These are phyloP conservation scores for Epichloe gansuensis DNA, from an alignment of 2,329 filamentous ascomycete genomes.

Conservation along the genomic window DNA sequence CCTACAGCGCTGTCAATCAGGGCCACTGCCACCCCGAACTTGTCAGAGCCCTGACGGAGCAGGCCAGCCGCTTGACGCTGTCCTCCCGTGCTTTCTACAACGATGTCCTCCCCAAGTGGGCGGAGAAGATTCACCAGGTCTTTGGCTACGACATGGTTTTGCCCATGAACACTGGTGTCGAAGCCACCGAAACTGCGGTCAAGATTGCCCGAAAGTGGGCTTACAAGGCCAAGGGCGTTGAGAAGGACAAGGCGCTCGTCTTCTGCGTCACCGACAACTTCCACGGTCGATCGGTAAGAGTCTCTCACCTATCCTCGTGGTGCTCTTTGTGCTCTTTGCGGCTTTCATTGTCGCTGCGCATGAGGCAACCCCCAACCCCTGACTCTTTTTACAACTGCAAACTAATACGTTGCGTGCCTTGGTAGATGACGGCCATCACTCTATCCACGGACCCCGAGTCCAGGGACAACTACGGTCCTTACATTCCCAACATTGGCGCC, in stretches of 20 bases:
- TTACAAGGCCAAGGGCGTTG: conserved; percentile 89
- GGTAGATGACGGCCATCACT: conserved; percentile 81
- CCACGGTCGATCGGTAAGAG: conserved; percentile 77
- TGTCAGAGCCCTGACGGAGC: conserved; percentile 77
- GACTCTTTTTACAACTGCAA: background rate
- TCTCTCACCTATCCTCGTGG: conserved; percentile 8
- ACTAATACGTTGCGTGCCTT: background rate
- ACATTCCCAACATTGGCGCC: conserved; percentile 78
- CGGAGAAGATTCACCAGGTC: conserved; percentile 75
- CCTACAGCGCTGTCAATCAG: conserved; percentile 96
- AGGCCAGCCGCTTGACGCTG: conserved; percentile 78
- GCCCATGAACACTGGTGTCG: conserved; percentile 95
- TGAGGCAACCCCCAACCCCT: background rate
- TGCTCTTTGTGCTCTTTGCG: background rate
- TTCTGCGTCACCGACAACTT: conserved; percentile 87
- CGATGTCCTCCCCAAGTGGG: conserved; percentile 93
- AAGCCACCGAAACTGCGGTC: conserved; percentile 90
- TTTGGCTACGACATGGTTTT: conserved; percentile 97
- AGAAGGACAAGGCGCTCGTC: conserved; percentile 69
- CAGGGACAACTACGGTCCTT: conserved; percentile 92
- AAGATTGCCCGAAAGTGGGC: conserved; percentile 97
- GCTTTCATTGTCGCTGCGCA: background rate
- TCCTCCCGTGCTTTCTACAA: conserved; percentile 96
- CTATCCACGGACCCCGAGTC: conserved; percentile 94
- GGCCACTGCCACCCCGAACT: conserved; percentile 96